Percentiles rank a stretch among this genome's conserved stretches.
Evolutionary conservation across 768 basidiomycete species (phyloP).

Genomic region (Thelephora ganbajun): DNA sequence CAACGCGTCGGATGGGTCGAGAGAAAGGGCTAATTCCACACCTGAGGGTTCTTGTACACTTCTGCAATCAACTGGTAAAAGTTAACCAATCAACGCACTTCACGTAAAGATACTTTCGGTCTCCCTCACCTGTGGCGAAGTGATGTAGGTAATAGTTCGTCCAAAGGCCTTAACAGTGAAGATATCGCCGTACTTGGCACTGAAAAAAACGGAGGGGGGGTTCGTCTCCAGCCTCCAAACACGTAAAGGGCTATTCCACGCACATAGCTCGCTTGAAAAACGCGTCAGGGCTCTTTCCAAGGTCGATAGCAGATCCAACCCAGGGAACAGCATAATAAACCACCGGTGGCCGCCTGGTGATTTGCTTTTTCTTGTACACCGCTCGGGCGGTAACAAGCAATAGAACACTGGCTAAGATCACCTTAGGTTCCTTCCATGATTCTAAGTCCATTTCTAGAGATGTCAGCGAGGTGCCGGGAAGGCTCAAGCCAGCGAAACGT

Average conservation of each 20-base stretch:
- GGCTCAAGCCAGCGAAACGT: too few relatives aligned
- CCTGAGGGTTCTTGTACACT: background rate
- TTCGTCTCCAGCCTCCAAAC: background rate
- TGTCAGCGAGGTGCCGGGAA: too few relatives aligned
- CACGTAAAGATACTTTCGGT: too few relatives aligned
- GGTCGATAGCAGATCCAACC: conserved; percentile 10
- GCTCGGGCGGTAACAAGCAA: too few relatives aligned
- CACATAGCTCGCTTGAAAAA: conserved; percentile 11
- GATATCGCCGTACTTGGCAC: conserved; percentile 9
- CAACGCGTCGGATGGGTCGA: background rate
- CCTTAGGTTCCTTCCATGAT: too few relatives aligned
- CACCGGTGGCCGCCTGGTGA: too few relatives aligned
- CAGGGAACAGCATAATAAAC: conserved; percentile 11
- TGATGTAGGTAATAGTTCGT: conserved; percentile 10
- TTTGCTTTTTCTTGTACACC: too few relatives aligned
- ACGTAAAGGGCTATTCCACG: background rate
- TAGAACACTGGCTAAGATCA: too few relatives aligned
- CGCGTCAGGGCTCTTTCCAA: conserved; percentile 11
- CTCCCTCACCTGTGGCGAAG: conserved; percentile 10
- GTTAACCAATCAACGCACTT: background rate
- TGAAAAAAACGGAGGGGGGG: conserved; percentile 1
- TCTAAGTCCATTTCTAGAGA: too few relatives aligned
- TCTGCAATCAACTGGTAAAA: background rate
- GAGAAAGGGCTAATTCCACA: background rate
- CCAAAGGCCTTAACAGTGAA: conserved; percentile 11